Percentiles rank a stretch among this genome's conserved stretches.
Conservation (phyloP, 2,329 filamentous ascomycete genomes). For the Fusarium succisae region DNA sequence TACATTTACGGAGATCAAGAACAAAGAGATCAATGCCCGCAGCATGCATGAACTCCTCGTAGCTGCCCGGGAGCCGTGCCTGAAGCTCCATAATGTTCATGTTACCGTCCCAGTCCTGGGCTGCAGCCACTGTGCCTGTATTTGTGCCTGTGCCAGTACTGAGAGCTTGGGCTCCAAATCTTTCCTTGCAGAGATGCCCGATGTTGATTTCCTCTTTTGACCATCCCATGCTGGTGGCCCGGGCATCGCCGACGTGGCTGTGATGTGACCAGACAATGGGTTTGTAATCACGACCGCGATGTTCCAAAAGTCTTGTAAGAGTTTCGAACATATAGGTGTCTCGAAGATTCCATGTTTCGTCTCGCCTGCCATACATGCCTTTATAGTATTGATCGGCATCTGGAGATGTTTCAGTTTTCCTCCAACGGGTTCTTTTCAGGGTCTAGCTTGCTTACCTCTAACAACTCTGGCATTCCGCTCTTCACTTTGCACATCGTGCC, state of each 20-base stretch:
- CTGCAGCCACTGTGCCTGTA: conserved; percentile 21
- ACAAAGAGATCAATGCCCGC: conserved; percentile 20
- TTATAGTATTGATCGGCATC: conserved; percentile 29
- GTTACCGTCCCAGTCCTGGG: conserved; percentile 24
- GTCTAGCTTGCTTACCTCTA: neutral
- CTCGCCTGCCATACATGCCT: conserved; percentile 22
- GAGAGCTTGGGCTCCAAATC: conserved; percentile 1
- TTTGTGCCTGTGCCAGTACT: conserved; percentile 25
- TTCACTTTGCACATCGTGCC: conserved; percentile 20
- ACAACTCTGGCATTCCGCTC: conserved; percentile 30
- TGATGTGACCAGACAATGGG: conserved; percentile 32
- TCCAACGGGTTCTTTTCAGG: neutral
- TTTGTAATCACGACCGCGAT: conserved; percentile 11
- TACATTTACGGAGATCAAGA: conserved; percentile 12
- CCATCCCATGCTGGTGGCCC: conserved; percentile 30
- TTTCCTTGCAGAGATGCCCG: conserved; percentile 23
- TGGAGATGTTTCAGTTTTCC: neutral
- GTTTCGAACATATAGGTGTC: conserved; percentile 27
- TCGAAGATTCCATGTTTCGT: conserved; percentile 29
- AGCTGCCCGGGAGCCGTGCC: conserved; percentile 16
- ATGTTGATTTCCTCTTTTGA: conserved; percentile 24
- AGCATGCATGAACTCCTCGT: conserved; percentile 27
- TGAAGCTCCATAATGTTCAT: conserved; percentile 24
- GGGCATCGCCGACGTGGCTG: conserved; percentile 25
- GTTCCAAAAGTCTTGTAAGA: conserved; percentile 20